Evolutionary conservation across 768 basidiomycete species (phyloP), one percentile per base, ranked within the genome.

Genomic region (Cyclocybe aegerita): DNA sequence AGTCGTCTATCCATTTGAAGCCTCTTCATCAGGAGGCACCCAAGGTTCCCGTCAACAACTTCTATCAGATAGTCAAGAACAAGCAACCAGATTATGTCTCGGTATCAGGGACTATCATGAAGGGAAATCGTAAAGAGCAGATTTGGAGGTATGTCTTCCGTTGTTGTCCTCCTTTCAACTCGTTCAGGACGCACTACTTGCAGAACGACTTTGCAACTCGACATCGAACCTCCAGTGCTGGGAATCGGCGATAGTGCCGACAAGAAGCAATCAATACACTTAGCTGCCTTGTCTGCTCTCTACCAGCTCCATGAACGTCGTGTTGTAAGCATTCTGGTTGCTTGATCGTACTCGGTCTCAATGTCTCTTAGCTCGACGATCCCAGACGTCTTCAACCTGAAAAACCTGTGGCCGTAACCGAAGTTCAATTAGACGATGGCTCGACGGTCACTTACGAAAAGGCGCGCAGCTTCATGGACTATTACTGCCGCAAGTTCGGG

Each of bases 401-500:
- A 17, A 56, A 52, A 43, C 33, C 50, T 17, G 61, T 64, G 15
- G 43, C 40, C 17, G 4, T 12, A 29, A 63, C 55, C 0, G 61
- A 67, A 23, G 53, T 65, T 33, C 53, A 54, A 7, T 72, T 94
- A 9, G 80, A 84, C 2, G 87, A 93, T 60, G 82, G 83, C 17
- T 76, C 81, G 9, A 60, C 69, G 15, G 79, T 94, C 54, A 71
- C 71, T 6, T 85, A 85, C 44, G 89, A 91, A 45, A 78, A 79
- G 45, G 92, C 93, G 3, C 82, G 87, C 43, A 82, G 80, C 52
- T 98, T 98, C 73, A 94, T 97, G 87, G 94, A 95, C 55, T 98
- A 89, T 65, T 98, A 98, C 60, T 96, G 93, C 63, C 80, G 83
- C 39, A 77, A 83, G 33, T 97, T 83, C 64, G 71, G 73, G 17